Base-by-base conservation (phyloP, 768 basidiomycete genomes). In the Pisolithus microcarpus region DNA sequence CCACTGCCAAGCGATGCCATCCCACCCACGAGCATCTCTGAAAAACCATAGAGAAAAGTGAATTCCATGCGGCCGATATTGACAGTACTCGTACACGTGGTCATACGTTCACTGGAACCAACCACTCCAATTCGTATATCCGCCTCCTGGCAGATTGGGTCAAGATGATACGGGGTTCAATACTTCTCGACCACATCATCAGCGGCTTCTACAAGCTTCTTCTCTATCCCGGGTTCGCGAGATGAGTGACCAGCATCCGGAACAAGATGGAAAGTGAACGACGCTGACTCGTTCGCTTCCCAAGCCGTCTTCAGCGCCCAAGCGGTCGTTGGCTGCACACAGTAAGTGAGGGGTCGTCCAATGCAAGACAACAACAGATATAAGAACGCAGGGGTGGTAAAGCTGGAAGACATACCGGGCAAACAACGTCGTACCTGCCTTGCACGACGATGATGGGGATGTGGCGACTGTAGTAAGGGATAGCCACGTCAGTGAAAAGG, bases 201-300 rank as follows among this genome's bases (percentile, higher is more conserved):
- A 8, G 65, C 38, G 7, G 65, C 90, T 74, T 90, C 77, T 15
- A 89, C 78, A 38, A 95, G 73, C 49, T 85, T 66, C 64, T 81
- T 81, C 24, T 80, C 71, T 9, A 71, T 94, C 3, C 84, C 85
- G 1, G 71, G 61, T 68, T 95, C 93, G 40, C 83, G 79, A 11
- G 87, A 76, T 28, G 87, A 90, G 65, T 96, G 93, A 0, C 92
- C 92, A 3, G 92, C 91, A 65, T 90, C 87, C 15, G 87, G 82
- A 11, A 92, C 84, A 46, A 92, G 78, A 53, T 81, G 73, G 5
- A 94, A 66, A 44, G 43, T 57, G 54, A 66, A 58, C 4, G 44
- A 39, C 21, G 11, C 50, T 2, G 30, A 39, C 2, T 51, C 34
- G 19, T 81, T 68, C 61, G 91, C 87, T 1, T 90, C 90, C 80